phyloP scores from a whole-genome alignment of 176 grass and related monocot genomes.

The Melocanna baccifera region DNA sequence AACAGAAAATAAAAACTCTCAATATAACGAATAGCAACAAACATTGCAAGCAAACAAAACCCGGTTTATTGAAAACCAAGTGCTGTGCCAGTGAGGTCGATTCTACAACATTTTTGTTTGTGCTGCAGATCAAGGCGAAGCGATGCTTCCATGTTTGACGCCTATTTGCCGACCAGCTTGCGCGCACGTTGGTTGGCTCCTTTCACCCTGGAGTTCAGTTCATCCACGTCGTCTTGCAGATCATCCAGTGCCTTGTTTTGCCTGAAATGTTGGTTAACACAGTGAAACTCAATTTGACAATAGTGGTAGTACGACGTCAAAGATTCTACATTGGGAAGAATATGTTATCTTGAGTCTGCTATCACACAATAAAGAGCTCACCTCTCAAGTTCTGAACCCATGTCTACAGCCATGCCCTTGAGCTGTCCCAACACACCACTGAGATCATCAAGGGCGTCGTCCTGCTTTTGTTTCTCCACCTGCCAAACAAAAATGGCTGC shows the following conservation, averaged over 20 bases:
- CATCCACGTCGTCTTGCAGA: slow-evolving; percentile 60
- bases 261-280: slow-evolving; percentile 30
- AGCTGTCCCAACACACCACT: slow-evolving; percentile 71
- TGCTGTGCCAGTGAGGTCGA: background rate
- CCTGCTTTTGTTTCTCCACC: slow-evolving; percentile 79
- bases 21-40: background rate
- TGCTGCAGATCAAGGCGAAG: background rate
- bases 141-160: background rate
- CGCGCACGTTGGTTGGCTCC: slow-evolving; percentile 62
- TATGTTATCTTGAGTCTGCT: background rate
- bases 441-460: slow-evolving; percentile 64
- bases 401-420: slow-evolving; percentile 80
- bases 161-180: slow-evolving; percentile 41
- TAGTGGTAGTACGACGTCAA: background rate
- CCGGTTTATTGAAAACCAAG: background rate
- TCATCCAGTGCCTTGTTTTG: slow-evolving; percentile 61
- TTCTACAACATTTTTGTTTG: background rate
- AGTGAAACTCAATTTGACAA: background rate
- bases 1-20: background rate
- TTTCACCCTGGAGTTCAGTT: slow-evolving; percentile 59
- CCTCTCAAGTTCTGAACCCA: slow-evolving; percentile 75
- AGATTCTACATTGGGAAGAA: background rate
- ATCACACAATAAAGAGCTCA: background rate
- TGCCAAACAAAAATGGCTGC: background rate
- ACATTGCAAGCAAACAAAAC: slow-evolving; percentile 1